phyloP scores from a whole-genome alignment of 352 stramenopile genomes.

The Phytophthora lateralis region DNA sequence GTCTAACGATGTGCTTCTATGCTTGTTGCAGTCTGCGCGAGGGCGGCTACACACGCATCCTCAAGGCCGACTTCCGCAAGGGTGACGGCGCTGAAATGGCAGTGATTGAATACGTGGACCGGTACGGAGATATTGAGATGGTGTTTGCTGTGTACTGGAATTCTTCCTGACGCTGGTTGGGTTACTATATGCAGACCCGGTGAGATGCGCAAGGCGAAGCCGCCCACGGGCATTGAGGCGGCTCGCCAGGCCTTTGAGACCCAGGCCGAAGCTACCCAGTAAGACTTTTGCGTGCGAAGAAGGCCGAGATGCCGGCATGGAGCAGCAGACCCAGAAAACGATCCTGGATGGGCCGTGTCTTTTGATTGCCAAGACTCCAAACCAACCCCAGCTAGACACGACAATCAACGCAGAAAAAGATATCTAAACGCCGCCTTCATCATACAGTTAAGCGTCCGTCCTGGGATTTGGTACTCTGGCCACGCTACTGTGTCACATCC shows the following conservation, averaged over 20 bases:
- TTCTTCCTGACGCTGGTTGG: constrained; percentile 7
- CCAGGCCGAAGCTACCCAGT: constrained; percentile 28
- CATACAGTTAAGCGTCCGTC: constrained; percentile 13
- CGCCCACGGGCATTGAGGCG: constrained; percentile 60
- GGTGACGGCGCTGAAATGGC: constrained; percentile 97
- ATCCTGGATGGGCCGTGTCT: constrained; percentile 2
- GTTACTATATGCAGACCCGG: constrained; percentile 52
- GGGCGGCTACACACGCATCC: constrained; percentile 96
- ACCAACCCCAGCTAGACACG: constrained; percentile 17
- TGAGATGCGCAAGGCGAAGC: constrained; percentile 86
- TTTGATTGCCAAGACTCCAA: constrained; percentile 25
- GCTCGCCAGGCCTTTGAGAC: constrained; percentile 53
- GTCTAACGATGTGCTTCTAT: constrained; percentile 18
- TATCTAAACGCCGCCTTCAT: constrained; percentile 33
- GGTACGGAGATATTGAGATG: constrained; percentile 39
- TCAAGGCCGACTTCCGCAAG: constrained; percentile 93
- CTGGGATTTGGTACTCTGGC: constrained; percentile 1
- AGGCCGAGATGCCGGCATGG: constrained; percentile 14
- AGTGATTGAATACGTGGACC: constrained; percentile 98
- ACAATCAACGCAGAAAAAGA: constrained; percentile 34
- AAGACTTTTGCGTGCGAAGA: constrained; percentile 15
- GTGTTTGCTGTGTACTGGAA: neutral
- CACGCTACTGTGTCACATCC: constrained; percentile 2
- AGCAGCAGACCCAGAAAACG: neutral
- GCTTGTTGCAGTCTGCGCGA: constrained; percentile 51